phyloP scores from a whole-genome alignment of 441 rosid species.

The Breynia disticha region DNA sequence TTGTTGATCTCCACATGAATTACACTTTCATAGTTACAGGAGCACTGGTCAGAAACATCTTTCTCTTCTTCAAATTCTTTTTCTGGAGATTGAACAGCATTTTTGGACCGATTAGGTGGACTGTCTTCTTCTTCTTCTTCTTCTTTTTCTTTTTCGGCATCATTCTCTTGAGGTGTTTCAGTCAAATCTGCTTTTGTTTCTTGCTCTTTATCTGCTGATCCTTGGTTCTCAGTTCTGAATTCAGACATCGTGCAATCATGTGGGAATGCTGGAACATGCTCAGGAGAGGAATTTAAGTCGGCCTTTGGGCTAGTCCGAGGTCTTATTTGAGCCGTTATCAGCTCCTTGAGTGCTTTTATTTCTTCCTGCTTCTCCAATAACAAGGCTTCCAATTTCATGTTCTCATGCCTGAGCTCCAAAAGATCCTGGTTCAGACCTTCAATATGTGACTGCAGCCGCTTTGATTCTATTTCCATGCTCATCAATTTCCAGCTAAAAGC shows the following conservation, averaged over 20 bases:
- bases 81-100: constrained; percentile 46
- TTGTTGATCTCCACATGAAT: constrained; percentile 16
- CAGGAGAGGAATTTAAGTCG: too few species aligned
- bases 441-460: constrained; percentile 45
- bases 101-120: constrained; percentile 13
- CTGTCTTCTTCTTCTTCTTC: constrained; percentile 30
- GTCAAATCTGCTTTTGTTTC: constrained; percentile 17
- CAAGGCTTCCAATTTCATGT: constrained; percentile 44
- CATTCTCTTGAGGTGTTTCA: constrained; percentile 20
- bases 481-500: constrained; percentile 51
- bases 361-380: constrained; percentile 42
- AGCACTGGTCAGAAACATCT: constrained; percentile 22
- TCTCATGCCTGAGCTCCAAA: constrained; percentile 43
- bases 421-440: constrained; percentile 50
- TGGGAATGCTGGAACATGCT: constrained; percentile 22
- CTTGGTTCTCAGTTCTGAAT: constrained; percentile 27
- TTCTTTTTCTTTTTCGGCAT: constrained; percentile 21
- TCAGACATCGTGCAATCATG: constrained; percentile 24
- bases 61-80: constrained; percentile 34
- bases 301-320: too few species aligned
- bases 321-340: too few species aligned
- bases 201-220: constrained; percentile 25
- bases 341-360: constrained; percentile 33
- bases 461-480: constrained; percentile 73
- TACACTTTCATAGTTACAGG: constrained; percentile 25